Evolutionary conservation across 305 asterid genomes (phyloP).

Genomic region (Ilex paraguariensis): DNA sequence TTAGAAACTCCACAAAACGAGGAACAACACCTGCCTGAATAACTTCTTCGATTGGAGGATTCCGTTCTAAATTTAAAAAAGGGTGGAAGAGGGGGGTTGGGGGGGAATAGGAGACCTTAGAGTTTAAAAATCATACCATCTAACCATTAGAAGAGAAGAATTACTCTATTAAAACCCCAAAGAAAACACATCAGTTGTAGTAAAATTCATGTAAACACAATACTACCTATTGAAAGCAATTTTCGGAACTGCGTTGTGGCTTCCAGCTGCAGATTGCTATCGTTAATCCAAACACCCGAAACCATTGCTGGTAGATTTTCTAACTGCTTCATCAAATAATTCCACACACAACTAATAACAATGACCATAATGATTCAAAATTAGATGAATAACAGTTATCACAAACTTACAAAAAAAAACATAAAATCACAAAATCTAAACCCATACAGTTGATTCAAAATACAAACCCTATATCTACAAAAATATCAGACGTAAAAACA

Average conservation of each 20-base stretch:
- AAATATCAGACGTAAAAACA: too few species aligned
- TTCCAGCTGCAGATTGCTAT: slow-evolving; percentile 54
- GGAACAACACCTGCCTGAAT: slow-evolving; percentile 87
- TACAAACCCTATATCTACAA: too few species aligned
- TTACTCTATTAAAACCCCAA: slow-evolving; percentile 8
- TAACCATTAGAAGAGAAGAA: slow-evolving; percentile 4
- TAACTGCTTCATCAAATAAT: slow-evolving; percentile 24
- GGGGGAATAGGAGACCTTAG: too few species aligned
- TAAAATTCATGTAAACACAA: slow-evolving; percentile 4
- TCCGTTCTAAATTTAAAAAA: slow-evolving; percentile 41
- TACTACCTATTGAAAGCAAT: slow-evolving; percentile 72
- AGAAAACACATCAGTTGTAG: not conserved
- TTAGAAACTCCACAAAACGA: slow-evolving; percentile 40
- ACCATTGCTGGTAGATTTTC: slow-evolving; percentile 83
- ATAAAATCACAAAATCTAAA: too few species aligned
- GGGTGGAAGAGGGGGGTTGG: too few species aligned
- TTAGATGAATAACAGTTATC: too few species aligned
- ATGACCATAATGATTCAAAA: too few species aligned
- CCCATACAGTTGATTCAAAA: too few species aligned
- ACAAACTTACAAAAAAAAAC: not conserved
- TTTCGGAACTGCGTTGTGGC: slow-evolving; percentile 76
- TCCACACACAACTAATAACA: too few species aligned
- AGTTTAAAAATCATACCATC: not conserved
- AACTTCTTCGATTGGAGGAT: slow-evolving; percentile 93
- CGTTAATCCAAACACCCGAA: slow-evolving; percentile 61